phyloP scores from a whole-genome alignment of 2,329 filamentous ascomycete genomes.

The Calonectria hawksworthii region DNA sequence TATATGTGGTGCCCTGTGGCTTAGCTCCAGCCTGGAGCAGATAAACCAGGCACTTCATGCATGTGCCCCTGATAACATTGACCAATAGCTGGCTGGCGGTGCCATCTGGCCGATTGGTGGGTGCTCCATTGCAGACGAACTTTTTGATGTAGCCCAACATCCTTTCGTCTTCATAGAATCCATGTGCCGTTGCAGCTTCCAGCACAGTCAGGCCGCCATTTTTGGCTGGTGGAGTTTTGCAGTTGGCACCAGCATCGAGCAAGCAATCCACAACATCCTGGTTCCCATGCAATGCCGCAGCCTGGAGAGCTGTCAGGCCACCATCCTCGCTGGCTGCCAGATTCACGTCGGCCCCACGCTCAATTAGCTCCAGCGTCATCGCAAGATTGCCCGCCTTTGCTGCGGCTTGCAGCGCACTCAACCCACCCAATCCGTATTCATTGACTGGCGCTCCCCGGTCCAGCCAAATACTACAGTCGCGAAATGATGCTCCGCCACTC shows the following conservation, averaged over 20 bases:
- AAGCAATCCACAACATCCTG: neutral
- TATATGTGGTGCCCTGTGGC: too few relatives aligned
- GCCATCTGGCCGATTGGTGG: neutral
- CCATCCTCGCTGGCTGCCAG: neutral
- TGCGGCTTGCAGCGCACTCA: constrained; percentile 14
- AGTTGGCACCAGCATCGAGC: constrained; percentile 9
- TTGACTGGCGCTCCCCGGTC: constrained; percentile 12
- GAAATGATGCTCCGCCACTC: neutral
- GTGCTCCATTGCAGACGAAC: neutral
- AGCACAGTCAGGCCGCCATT: neutral
- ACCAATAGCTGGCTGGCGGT: neutral
- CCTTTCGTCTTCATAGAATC: neutral
- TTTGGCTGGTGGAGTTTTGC: neutral
- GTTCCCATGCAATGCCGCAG: neutral
- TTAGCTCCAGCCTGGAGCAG: constrained; percentile 1
- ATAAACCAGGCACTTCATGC: neutral
- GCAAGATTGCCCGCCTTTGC: neutral
- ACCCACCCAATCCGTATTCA: neutral
- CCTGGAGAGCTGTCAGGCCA: constrained; percentile 15
- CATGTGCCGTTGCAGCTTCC: neutral
- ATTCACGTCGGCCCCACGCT: constrained; percentile 13
- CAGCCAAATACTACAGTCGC: neutral
- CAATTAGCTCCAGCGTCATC: neutral
- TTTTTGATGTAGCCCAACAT: neutral
- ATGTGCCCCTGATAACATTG: neutral